A percentile compares a stretch with the other conserved stretches of the same genome.
These are phyloP conservation scores for Termitomyces sp. DNA, from an alignment of 768 basidiomycete genomes.

Conservation along the genomic window DNA sequence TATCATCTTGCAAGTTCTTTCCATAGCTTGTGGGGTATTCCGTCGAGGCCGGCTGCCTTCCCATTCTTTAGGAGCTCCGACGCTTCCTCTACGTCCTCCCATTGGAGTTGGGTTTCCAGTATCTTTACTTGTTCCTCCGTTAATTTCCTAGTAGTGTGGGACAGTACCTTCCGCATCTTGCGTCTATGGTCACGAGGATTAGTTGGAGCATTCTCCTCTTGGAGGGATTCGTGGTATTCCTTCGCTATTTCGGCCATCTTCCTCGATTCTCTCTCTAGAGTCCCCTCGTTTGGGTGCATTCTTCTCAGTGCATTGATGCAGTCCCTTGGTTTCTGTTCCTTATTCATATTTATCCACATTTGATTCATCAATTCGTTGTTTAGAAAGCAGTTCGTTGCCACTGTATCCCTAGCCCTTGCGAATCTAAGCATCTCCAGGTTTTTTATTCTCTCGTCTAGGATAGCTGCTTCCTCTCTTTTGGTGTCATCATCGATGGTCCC, in stretches of 20 bases:
- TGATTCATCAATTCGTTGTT: conserved; percentile 7
- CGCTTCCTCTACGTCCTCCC: conserved; percentile 7
- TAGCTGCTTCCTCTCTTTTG: no score
- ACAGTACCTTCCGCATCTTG: background rate
- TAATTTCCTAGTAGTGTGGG: background rate
- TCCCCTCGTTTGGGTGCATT: background rate
- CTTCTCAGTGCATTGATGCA: conserved; percentile 1
- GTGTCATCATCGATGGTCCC: no score
- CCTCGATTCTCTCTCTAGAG: background rate
- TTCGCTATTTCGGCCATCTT: conserved; percentile 7
- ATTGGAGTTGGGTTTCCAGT: background rate
- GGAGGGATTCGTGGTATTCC: conserved; percentile 1
- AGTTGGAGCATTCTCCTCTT: background rate
- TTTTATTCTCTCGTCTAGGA: no score
- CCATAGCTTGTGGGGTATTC: conserved; percentile 21
- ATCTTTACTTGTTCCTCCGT: background rate
- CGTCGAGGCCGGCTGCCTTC: conserved; percentile 15
- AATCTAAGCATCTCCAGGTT: no score
- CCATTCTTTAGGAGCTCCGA: no score
- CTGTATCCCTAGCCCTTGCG: no score
- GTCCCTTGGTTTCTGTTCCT: conserved; percentile 11
- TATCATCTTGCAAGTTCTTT: conserved; percentile 10
- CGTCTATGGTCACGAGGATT: background rate
- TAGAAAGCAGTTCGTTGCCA: background rate
- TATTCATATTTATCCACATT: no score